Evolutionary conservation across 163 green algal genomes (phyloP), one percentile per base, ranked within the genome.

Genomic region (Scenedesmus sp.): DNA sequence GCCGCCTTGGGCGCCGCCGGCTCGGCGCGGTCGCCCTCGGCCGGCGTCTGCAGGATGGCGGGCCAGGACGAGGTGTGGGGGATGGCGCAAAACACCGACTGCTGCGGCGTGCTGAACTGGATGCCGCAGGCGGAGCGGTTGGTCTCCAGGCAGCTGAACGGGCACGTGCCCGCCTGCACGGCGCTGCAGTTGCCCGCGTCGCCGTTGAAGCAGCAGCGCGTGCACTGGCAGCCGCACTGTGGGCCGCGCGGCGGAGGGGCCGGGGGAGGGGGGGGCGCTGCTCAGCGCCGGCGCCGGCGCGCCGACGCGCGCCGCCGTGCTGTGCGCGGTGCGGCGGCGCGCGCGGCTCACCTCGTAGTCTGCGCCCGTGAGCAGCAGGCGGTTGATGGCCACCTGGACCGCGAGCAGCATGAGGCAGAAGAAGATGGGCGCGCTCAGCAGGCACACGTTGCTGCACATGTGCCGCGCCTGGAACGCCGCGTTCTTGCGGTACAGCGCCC

Each of bases 391-490:
- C 2, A 77, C 45, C 28, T 97, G 90, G 3, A 97, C 75, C 15
- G 89, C 58, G 34, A 84, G 82, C 14, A 97, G 83, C 62, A 97
- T 44, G 22, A 93, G n/a, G 81, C 88, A 93, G 80, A 97, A 92
- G 62, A 94, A 79, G 20, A 97, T 77, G 0, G 93, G 93, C 44
- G 86, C 81, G 3, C 81, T 36, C 6, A 97, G 58, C 26, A 97
- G 85, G 48, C 89, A 90, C 1, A 83, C 36, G 57, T 96, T 97
- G 47, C 77, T 86, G 39, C 82, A 75, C 26, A 81, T 83, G 54
- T 91, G 87, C 17, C 93, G 87, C 65, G 84, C 85, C 87, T 97
- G 93, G 72, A 89, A 90, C 29, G 83, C 75, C 28, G 63, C 62
- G 44, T 94, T 93, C 64, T 94, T 93, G 6, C 85, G 67, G 7